These are phyloP conservation scores for Fusarium redolens DNA, from an alignment of 2,329 filamentous ascomycete species.

Conservation along the genomic window DNA sequence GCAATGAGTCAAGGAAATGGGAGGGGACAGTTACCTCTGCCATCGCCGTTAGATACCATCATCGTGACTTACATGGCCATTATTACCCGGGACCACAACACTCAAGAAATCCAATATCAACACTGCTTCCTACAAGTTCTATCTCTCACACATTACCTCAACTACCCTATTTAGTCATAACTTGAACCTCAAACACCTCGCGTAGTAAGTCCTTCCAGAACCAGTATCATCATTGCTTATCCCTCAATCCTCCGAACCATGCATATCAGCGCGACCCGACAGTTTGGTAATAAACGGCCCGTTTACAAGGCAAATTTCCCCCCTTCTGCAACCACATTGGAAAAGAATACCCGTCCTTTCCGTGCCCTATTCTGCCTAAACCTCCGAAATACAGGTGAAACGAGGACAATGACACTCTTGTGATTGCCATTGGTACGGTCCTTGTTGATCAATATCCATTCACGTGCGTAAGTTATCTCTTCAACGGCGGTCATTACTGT, in stretches of 20 bases:
- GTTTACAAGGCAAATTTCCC: constrained; percentile 11
- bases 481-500: constrained; percentile 1
- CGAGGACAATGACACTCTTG: constrained; percentile 2
- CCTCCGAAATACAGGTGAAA: constrained; percentile 21
- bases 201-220: not conserved
- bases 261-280: constrained; percentile 22
- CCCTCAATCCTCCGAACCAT: constrained; percentile 3
- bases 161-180: not conserved
- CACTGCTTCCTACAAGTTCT: too few species aligned
- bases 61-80: not conserved
- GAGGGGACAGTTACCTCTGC: not conserved
- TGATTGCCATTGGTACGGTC: not conserved
- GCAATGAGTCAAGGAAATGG: not conserved
- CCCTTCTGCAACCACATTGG: not conserved
- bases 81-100: not conserved
- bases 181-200: not conserved
- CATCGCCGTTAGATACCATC: not conserved
- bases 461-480: not conserved
- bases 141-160: not conserved
- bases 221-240: not conserved
- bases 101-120: not conserved
- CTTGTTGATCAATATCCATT: constrained; percentile 21
- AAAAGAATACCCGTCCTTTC: constrained; percentile 9
- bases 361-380: constrained; percentile 23
- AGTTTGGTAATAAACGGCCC: constrained; percentile 31